A percentile compares a stretch with the other conserved stretches of the same genome.
Evolutionary conservation across 306 rosid species (phyloP).

Genomic region (Purshia tridentata): DNA sequence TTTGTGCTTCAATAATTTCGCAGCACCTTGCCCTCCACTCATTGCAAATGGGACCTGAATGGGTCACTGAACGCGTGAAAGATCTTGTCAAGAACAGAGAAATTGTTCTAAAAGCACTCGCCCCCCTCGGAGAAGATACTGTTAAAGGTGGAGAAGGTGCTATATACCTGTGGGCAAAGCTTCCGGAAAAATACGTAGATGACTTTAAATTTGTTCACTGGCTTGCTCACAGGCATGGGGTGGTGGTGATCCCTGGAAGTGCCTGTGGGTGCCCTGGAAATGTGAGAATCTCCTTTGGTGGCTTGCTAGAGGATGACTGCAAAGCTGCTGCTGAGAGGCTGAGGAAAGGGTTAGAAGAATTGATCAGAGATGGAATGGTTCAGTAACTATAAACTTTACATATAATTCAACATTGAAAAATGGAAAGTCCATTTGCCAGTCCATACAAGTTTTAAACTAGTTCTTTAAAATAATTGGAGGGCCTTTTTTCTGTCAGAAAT

Average conservation of each 20-base stretch:
- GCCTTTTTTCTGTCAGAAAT: not conserved
- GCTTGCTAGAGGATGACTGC: slow-evolving; percentile 74
- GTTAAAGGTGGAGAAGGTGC: slow-evolving; percentile 98
- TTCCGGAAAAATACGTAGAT: slow-evolving; percentile 49
- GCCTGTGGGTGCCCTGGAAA: slow-evolving; percentile 77
- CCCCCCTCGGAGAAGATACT: slow-evolving; percentile 71
- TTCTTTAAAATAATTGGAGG: slow-evolving; percentile 46
- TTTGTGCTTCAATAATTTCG: slow-evolving; percentile 86
- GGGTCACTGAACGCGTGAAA: slow-evolving; percentile 71
- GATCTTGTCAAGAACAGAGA: slow-evolving; percentile 61
- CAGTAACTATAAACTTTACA: slow-evolving; percentile 17
- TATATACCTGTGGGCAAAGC: slow-evolving; percentile 94
- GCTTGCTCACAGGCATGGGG: slow-evolving; percentile 76
- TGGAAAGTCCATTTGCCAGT: slow-evolving; percentile 30
- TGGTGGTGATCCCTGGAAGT: slow-evolving; percentile 86
- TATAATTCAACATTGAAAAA: slow-evolving; percentile 19
- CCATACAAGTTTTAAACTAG: slow-evolving; percentile 30
- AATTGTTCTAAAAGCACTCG: slow-evolving; percentile 60
- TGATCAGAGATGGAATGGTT: slow-evolving; percentile 68
- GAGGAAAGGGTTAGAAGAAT: slow-evolving; percentile 72
- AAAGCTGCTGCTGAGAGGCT: slow-evolving; percentile 75
- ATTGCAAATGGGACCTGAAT: slow-evolving; percentile 68
- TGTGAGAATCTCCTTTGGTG: slow-evolving; percentile 83
- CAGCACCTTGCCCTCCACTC: slow-evolving; percentile 87
- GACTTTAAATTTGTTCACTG: slow-evolving; percentile 76